A percentile compares a stretch with the other conserved stretches of the same genome.
phyloP scores from a whole-genome alignment of 73 alveolate genomes.

The Symbiodinium natans region DNA sequence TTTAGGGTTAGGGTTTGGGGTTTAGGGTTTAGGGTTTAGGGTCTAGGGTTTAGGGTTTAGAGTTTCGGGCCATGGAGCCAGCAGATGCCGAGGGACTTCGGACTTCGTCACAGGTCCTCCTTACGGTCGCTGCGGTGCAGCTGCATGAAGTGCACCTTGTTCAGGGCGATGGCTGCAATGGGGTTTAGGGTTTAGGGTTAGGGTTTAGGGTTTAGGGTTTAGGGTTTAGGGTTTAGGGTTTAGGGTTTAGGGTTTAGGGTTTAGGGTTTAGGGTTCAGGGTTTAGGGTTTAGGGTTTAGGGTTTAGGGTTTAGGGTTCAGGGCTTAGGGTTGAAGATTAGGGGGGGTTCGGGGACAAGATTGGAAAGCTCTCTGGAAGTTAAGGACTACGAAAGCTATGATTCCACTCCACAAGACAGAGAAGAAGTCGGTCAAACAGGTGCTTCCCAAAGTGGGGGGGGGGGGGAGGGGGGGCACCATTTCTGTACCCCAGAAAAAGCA shows the following conservation, averaged over 20 bases:
- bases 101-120: background rate
- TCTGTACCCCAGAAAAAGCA: too few relatives aligned
- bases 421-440: too few relatives aligned
- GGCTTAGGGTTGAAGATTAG: background rate
- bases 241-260: background rate
- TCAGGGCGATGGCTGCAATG: background rate
- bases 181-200: background rate
- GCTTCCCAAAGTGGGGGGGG: too few relatives aligned
- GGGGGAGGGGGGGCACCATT: too few relatives aligned
- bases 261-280: background rate
- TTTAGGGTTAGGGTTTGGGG: background rate
- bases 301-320: background rate
- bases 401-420: too few relatives aligned
- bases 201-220: background rate
- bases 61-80: background rate
- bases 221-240: background rate
- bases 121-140: background rate
- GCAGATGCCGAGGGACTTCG: background rate
- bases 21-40: too few relatives aligned
- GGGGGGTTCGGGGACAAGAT: too few relatives aligned
- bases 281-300: background rate
- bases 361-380: too few relatives aligned
- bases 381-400: too few relatives aligned
- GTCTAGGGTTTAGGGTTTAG: too few relatives aligned
- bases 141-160: background rate